A percentile compares a stretch with the other conserved stretches of the same genome.
Conservation (phyloP, 2,329 filamentous ascomycete species). For the Ophiostoma pallidulum region DNA sequence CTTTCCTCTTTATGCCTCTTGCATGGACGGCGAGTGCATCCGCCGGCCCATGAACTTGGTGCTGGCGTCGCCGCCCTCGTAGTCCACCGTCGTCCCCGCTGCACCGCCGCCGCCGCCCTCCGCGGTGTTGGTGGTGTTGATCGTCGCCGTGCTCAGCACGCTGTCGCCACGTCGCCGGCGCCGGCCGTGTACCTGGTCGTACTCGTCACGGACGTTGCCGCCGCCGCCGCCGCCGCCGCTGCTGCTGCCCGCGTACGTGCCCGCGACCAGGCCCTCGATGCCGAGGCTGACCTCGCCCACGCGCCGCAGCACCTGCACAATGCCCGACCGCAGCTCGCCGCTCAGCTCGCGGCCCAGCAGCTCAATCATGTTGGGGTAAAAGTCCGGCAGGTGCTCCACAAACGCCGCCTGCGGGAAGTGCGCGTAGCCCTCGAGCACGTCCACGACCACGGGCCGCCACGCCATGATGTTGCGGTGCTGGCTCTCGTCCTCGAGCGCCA, state of each 20-base stretch:
- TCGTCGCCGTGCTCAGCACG: constrained; percentile 15
- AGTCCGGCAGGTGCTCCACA: constrained; percentile 64
- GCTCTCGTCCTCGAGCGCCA: constrained; percentile 83
- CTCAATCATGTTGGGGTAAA: constrained; percentile 80
- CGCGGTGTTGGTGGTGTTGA: too few species aligned
- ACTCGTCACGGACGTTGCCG: constrained; percentile 5
- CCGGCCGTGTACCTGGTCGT: background rate
- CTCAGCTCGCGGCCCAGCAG: constrained; percentile 75
- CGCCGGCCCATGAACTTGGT: constrained; percentile 19
- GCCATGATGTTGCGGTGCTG: constrained; percentile 95
- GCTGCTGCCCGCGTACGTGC: constrained; percentile 1
- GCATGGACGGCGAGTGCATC: constrained; percentile 11
- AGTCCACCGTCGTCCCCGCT: constrained; percentile 15
- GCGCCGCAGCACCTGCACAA: constrained; percentile 68
- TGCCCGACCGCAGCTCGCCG: constrained; percentile 63
- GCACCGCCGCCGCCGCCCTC: constrained; percentile 5
- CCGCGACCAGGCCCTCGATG: constrained; percentile 38
- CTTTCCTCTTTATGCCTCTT: background rate
- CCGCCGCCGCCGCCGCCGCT: background rate
- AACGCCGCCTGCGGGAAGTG: constrained; percentile 77
- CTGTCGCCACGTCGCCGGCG: constrained; percentile 15
- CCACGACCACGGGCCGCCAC: constrained; percentile 94
- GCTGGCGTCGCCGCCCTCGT: constrained; percentile 20
- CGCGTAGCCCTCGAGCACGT: constrained; percentile 87
- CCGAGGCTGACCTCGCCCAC: constrained; percentile 70